Evolutionary conservation across 345 rosid species (phyloP).

Genomic region (Linum trigynum): DNA sequence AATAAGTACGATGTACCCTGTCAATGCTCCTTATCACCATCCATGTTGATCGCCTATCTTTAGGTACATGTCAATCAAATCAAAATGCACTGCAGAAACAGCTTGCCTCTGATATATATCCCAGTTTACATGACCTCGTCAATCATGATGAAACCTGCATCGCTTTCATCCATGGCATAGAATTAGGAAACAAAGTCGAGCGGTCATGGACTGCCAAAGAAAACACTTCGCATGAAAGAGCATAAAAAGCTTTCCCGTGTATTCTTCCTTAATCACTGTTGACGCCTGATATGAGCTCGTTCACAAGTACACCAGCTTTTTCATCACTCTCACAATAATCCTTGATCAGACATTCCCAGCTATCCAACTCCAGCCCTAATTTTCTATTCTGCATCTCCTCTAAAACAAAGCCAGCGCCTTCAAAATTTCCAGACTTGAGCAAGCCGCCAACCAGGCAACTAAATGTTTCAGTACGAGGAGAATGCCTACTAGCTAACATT

Average conservation of each 20-base stretch:
- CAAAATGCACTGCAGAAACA: too few relatives aligned
- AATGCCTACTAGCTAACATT: constrained; percentile 55
- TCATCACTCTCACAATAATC: constrained; percentile 29
- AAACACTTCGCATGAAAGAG: too few relatives aligned
- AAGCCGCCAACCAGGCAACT: constrained; percentile 43
- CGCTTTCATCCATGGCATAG: too few relatives aligned
- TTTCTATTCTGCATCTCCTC: constrained; percentile 69
- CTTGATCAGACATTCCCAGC: constrained; percentile 48
- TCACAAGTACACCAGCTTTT: constrained; percentile 28
- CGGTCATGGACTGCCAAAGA: too few relatives aligned
- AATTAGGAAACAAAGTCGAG: too few relatives aligned
- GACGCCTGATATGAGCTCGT: constrained; percentile 23
- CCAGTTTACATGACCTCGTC: too few relatives aligned
- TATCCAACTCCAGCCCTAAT: constrained; percentile 33
- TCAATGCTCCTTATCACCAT: too few relatives aligned
- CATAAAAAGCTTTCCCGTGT: not conserved
- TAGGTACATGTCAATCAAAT: too few relatives aligned
- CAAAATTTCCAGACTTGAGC: constrained; percentile 41
- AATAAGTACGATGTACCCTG: too few relatives aligned
- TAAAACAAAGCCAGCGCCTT: constrained; percentile 55
- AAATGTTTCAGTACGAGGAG: constrained; percentile 52
- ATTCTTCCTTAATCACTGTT: not conserved
- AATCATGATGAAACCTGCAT: too few relatives aligned
- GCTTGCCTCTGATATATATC: too few relatives aligned
- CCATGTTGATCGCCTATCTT: too few relatives aligned